Evolutionary conservation across 2,329 filamentous ascomycete species (phyloP).

Genomic region (Penicillium sp.): DNA sequence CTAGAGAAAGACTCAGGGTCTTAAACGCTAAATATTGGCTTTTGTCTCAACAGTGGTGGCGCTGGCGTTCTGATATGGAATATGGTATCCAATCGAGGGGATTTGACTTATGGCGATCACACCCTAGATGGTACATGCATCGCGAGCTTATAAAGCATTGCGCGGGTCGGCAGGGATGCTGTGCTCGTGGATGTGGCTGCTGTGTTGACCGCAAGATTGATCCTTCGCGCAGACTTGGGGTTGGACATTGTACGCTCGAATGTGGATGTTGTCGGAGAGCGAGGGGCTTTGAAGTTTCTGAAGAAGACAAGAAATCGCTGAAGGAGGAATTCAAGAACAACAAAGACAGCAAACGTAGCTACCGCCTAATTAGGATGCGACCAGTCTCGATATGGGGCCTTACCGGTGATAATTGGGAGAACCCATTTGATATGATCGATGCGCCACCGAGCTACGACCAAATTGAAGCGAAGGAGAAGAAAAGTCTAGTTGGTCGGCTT

Average conservation of each 20-base stretch:
- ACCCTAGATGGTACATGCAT: slow-evolving; percentile 12
- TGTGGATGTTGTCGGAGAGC: slow-evolving; percentile 3
- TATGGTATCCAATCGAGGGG: background rate
- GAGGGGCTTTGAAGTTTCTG: slow-evolving; percentile 1
- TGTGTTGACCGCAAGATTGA: background rate
- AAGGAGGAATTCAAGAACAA: background rate
- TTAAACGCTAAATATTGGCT: background rate
- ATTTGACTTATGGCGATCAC: slow-evolving; percentile 13
- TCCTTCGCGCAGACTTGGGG: background rate
- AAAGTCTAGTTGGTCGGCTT: too few relatives aligned
- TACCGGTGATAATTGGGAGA: background rate
- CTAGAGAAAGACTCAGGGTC: background rate
- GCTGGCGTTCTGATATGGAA: background rate
- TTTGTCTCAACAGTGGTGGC: background rate
- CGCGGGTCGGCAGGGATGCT: background rate
- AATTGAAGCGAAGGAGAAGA: too few relatives aligned
- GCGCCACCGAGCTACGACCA: background rate
- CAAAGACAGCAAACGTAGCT: background rate
- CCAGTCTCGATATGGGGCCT: background rate
- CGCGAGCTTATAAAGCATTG: slow-evolving; percentile 4
- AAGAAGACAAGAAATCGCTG: background rate
- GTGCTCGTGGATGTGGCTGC: slow-evolving; percentile 2
- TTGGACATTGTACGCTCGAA: slow-evolving; percentile 4
- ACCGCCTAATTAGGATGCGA: background rate
- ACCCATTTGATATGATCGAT: background rate